These are phyloP conservation scores for Pulveroboletus sp. DNA, from an alignment of 768 basidiomycete species.

Conservation along the genomic window DNA sequence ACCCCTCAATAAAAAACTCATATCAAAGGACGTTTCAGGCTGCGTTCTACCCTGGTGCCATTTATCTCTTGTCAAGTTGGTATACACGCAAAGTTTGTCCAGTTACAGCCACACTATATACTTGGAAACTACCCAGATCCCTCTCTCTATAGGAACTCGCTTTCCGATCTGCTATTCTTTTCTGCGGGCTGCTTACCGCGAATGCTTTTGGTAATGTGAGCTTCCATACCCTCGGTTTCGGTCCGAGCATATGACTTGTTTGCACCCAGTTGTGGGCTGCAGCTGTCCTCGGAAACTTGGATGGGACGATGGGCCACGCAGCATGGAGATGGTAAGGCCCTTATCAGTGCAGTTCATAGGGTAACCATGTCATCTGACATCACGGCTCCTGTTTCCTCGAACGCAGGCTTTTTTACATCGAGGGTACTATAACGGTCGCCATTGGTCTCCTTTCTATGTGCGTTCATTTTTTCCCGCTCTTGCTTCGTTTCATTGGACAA, in stretches of 20 bases:
- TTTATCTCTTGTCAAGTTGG: conserved; percentile 32
- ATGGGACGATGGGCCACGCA: conserved; percentile 59
- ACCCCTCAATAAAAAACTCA: background rate
- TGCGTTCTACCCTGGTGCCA: conserved; percentile 60
- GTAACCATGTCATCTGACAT: background rate
- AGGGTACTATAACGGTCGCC: conserved; percentile 60
- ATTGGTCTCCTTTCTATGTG: conserved; percentile 56
- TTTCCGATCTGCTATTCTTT: conserved; percentile 59
- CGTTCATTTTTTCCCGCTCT: background rate
- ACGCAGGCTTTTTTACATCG: conserved; percentile 66
- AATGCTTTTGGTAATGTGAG: conserved; percentile 65
- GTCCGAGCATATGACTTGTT: background rate
- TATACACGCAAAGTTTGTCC: conserved; percentile 20
- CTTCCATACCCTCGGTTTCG: background rate
- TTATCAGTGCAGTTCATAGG: background rate
- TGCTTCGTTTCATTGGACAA: background rate
- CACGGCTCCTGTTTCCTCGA: background rate
- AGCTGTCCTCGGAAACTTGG: conserved; percentile 65
- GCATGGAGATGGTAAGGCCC: conserved; percentile 63
- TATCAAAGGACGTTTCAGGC: conserved; percentile 30
- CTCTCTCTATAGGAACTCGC: conserved; percentile 48
- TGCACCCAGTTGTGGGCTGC: conserved; percentile 58
- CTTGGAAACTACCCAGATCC: background rate
- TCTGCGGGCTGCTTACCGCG: conserved; percentile 53
- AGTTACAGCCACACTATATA: background rate